A percentile compares a stretch with the other conserved stretches of the same genome.
These are phyloP conservation scores for Mucor lusitanicus DNA, from an alignment of 371 early-diverging fungal genomes.

Conservation along the genomic window DNA sequence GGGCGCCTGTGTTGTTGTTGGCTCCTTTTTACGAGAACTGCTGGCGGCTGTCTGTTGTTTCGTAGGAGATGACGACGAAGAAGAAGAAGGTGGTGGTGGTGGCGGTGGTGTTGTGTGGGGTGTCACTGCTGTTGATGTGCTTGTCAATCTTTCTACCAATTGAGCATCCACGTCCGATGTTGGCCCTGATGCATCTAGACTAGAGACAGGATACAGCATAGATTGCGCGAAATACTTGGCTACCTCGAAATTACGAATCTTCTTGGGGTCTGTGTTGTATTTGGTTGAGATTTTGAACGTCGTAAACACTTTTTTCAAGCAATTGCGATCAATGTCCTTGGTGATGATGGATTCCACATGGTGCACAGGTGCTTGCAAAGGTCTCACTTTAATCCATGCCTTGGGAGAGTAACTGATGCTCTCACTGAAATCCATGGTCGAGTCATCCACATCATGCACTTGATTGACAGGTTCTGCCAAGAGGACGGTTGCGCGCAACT, in stretches of 20 bases:
- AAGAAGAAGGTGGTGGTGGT: background rate
- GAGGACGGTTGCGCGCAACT: slow-evolving; percentile 31
- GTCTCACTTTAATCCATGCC: slow-evolving; percentile 42
- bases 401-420: slow-evolving; percentile 38
- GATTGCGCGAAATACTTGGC: slow-evolving; percentile 25
- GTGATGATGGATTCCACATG: slow-evolving; percentile 29
- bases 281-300: slow-evolving; percentile 32
- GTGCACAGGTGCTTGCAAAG: slow-evolving; percentile 21
- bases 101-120: background rate
- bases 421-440: slow-evolving; percentile 17
- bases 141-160: background rate
- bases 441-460: slow-evolving; percentile 31
- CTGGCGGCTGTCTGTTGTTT: background rate
- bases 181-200: background rate
- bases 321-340: slow-evolving; percentile 34
- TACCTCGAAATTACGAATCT: slow-evolving; percentile 23
- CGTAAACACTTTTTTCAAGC: slow-evolving; percentile 36
- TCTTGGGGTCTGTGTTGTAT: slow-evolving; percentile 28
- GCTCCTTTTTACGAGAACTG: background rate
- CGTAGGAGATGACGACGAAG: background rate
- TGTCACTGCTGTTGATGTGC: background rate
- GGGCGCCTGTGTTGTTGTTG: background rate
- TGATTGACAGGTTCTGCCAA: slow-evolving; percentile 37
- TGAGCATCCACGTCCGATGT: background rate
- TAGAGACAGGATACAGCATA: slow-evolving; percentile 18